Conservation (phyloP, 768 basidiomycete genomes). For the Gymnopilus junonius region DNA sequence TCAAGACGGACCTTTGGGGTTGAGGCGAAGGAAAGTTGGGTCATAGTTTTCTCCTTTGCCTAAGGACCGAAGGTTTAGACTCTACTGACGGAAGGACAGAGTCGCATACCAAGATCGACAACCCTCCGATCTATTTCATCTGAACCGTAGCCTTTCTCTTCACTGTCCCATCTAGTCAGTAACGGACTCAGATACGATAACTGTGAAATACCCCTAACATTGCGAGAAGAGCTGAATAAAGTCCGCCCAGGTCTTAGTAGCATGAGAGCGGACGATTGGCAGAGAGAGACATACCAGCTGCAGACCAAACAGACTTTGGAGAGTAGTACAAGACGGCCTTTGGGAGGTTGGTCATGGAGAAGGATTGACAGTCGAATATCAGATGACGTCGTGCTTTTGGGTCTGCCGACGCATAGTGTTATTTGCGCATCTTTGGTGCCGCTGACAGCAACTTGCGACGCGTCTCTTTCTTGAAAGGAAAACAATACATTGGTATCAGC, state of each 20-base stretch:
- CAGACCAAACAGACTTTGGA: constrained; percentile 64
- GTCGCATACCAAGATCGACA: constrained; percentile 64
- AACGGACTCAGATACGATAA: too few species aligned
- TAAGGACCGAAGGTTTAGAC: constrained; percentile 27
- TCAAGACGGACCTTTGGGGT: constrained; percentile 61
- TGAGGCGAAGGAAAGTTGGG: constrained; percentile 77
- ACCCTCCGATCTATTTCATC: constrained; percentile 75
- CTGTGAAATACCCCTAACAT: constrained; percentile 45
- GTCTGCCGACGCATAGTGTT: neutral
- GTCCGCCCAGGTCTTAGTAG: neutral
- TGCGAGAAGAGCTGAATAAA: constrained; percentile 53
- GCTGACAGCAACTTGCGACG: too few species aligned
- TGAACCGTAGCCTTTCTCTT: constrained; percentile 83
- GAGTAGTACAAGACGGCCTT: constrained; percentile 86
- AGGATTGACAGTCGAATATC: constrained; percentile 7
- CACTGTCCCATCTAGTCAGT: constrained; percentile 32
- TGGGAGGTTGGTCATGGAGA: constrained; percentile 41
- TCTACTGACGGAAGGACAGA: neutral
- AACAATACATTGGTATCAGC: neutral
- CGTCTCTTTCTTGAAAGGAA: too few species aligned
- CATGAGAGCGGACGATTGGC: neutral
- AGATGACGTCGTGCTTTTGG: constrained; percentile 22
- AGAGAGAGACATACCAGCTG: constrained; percentile 51
- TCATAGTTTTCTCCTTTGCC: constrained; percentile 82
- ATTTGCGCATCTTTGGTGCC: constrained; percentile 24